Evolutionary conservation across 2,329 filamentous ascomycete species (phyloP).

Genomic region (Coniochaeta ligniaria): DNA sequence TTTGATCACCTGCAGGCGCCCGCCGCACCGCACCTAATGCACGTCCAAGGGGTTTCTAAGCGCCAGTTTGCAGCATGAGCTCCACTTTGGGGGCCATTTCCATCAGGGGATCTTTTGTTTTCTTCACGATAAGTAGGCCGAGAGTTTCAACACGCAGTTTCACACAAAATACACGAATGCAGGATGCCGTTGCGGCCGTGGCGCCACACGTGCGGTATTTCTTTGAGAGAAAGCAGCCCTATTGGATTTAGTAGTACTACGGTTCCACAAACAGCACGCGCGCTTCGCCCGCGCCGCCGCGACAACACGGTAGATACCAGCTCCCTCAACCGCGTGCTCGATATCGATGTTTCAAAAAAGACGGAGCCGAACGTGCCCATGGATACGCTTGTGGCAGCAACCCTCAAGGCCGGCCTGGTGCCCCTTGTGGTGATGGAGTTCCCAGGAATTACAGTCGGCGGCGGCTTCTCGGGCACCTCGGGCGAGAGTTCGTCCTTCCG

Average conservation of each 20-base stretch:
- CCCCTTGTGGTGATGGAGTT: conserved; percentile 66
- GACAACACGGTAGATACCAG: conserved; percentile 62
- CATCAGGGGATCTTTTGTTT: background rate
- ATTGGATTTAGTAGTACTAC: conserved; percentile 72
- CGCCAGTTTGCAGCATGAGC: background rate
- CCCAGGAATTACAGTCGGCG: conserved; percentile 61
- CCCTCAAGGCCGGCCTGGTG: conserved; percentile 46
- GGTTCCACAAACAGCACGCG: conserved; percentile 73
- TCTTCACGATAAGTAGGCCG: background rate
- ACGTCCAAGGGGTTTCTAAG: background rate
- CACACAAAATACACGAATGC: conserved; percentile 11
- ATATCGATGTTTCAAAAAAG: conserved; percentile 42
- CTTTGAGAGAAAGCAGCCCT: conserved; percentile 40
- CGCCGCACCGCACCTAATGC: no score
- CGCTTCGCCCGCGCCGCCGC: conserved; percentile 35
- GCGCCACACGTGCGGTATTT: conserved; percentile 36
- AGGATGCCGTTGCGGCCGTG: conserved; percentile 33
- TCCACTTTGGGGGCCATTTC: no score
- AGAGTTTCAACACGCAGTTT: background rate
- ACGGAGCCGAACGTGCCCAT: conserved; percentile 65
- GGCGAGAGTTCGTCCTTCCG: conserved; percentile 62
- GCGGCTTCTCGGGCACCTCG: conserved; percentile 58
- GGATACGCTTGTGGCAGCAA: conserved; percentile 54
- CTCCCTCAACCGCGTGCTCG: conserved; percentile 53
- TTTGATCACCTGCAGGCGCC: no score